Percentiles rank a stretch among this genome's conserved stretches.
phyloP scores from a whole-genome alignment of 1,284 basidiomycete species.

The Schizophyllum amplum region DNA sequence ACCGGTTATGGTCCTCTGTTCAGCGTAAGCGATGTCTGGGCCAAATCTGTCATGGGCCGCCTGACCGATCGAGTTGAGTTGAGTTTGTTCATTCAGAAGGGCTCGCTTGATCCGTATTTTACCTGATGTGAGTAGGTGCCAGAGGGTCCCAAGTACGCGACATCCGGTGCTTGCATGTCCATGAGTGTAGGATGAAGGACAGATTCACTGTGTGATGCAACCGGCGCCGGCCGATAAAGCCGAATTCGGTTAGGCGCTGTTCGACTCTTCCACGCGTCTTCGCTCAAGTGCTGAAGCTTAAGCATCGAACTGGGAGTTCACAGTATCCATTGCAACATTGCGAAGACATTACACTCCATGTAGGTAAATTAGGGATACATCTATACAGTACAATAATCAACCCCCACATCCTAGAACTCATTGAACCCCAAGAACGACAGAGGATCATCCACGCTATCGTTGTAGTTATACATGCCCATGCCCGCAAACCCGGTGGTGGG shows the following conservation, averaged over 20 bases:
- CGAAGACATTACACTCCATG: background rate
- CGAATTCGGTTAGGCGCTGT: too few relatives aligned
- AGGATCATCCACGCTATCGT: background rate
- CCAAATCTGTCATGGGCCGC: conserved; percentile 55
- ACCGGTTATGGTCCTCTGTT: conserved; percentile 41
- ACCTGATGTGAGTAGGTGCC: conserved; percentile 79
- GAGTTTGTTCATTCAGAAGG: background rate
- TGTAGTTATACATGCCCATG: background rate
- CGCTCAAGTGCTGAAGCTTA: too few relatives aligned
- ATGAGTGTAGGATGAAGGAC: background rate
- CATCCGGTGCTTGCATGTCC: conserved; percentile 5
- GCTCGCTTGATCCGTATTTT: conserved; percentile 12
- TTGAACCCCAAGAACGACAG: background rate
- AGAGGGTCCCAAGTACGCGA: conserved; percentile 59
- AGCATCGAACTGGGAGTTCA: too few relatives aligned
- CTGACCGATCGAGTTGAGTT: conserved; percentile 25
- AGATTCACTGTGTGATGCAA: background rate
- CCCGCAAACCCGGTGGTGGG: background rate
- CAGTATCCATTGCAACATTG: too few relatives aligned
- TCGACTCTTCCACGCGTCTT: too few relatives aligned
- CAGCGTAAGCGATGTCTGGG: conserved; percentile 38
- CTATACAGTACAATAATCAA: background rate
- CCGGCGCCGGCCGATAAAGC: background rate
- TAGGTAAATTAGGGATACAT: background rate
- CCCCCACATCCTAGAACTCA: background rate